Conservation (phyloP, 164 flowering plant genomes). For the Magnolia officinalis region DNA sequence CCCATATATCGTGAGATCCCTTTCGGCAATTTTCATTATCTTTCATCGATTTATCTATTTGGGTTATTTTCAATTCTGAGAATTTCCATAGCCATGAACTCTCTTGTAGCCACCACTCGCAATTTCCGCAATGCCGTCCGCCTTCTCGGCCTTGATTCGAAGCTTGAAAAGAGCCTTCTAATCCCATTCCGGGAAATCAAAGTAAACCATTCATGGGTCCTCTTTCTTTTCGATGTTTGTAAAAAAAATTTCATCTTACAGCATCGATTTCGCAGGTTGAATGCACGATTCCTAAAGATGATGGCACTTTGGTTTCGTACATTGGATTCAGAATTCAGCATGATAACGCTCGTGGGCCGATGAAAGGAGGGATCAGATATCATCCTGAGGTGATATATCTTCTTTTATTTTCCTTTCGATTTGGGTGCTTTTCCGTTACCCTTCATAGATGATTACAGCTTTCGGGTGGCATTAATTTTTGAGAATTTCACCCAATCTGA, state of each 20-base stretch:
- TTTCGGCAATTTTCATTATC: background rate
- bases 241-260: background rate
- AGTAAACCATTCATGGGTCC: slow-evolving; percentile 21
- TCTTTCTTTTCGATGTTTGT: background rate
- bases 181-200: slow-evolving; percentile 81
- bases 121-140: slow-evolving; percentile 64
- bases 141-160: slow-evolving; percentile 69
- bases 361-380: slow-evolving; percentile 96
- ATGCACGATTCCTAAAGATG: slow-evolving; percentile 92
- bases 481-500: background rate
- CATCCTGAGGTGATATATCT: slow-evolving; percentile 69
- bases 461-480: background rate
- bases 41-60: background rate
- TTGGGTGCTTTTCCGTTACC: background rate
- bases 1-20: background rate
- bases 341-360: slow-evolving; percentile 93
- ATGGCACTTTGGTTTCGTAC: slow-evolving; percentile 72
- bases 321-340: slow-evolving; percentile 90
- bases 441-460: background rate
- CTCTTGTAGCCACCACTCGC: slow-evolving; percentile 70
- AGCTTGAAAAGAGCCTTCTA: slow-evolving; percentile 64
- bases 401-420: background rate
- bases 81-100: slow-evolving; percentile 41
- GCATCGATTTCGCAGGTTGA: slow-evolving; percentile 55
- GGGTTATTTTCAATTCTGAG: background rate